Evolutionary conservation across 169 alveolate species (phyloP), one percentile per base, ranked within the genome.

Genomic region (Plasmodium yoelii): DNA sequence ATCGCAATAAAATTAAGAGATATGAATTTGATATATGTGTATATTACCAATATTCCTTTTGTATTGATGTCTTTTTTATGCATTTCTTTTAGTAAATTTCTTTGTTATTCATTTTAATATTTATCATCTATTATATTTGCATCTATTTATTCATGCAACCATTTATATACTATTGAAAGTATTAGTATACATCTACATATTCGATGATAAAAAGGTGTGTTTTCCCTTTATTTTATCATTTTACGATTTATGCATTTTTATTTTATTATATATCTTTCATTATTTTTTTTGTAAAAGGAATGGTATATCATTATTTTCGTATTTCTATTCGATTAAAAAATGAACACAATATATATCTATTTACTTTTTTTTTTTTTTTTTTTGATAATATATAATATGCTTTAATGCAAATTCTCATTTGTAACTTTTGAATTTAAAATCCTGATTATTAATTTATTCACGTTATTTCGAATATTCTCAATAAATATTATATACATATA

Each of bases 381-480:
- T 61, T 61, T 28, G 12, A 22, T 5, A 57, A 57, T 34, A 73
- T 73, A 24, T 18, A 71, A 73, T 42, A 57, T 56, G 87, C 69
- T 56, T 73, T 73, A 73, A 73, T 73, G 72, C 59, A 73, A 73
- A 73, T 34, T 49, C 18, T 55, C 42, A 73, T 73, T 56, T 73
- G 87, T 73, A 49, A 56, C 59, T 73, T 73, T 73, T 61, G 60
- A 34, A 73, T 42, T 56, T 73, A 19, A 57, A 56, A 57, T 73
- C 4, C 28, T 73, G 61, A 73, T 73, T 73, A 56, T 34, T 72
- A 26, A 73, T 73, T 73, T 46, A 73, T 46, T 61, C n/a, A 73
- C 22, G 18, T 34, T 73, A 56, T 42, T 73, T 73, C 59, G 15
- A 49, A 73, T 61, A 34, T 42, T 39, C 26, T 10, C 47, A 15